Conservation (phyloP, 2,329 filamentous ascomycete species). For the Trichoderma breve region DNA sequence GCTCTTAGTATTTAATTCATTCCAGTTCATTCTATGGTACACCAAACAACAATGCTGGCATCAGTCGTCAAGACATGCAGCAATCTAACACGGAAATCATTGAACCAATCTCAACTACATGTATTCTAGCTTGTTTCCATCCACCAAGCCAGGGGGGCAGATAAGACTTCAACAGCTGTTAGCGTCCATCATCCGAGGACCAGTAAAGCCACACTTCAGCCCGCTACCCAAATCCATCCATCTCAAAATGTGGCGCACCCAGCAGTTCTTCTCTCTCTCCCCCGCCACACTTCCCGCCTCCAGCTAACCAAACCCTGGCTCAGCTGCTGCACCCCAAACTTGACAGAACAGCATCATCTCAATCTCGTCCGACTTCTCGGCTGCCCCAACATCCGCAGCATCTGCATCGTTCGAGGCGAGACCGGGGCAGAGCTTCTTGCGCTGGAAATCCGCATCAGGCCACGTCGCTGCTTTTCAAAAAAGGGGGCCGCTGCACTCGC, state of each 20-base stretch:
- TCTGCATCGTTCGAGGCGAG: slow-evolving; percentile 1
- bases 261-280: too few species aligned
- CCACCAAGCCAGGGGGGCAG: background rate
- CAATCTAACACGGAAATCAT: background rate
- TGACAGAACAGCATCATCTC: slow-evolving; percentile 1
- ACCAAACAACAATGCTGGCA: background rate
- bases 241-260: background rate
- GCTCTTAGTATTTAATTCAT: background rate
- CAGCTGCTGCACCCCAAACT: background rate
- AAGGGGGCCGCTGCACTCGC: background rate
- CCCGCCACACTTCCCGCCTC: background rate
- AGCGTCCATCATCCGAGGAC: background rate
- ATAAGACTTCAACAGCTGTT: background rate
- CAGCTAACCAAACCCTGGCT: background rate
- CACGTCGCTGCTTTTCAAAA: background rate
- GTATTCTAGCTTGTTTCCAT: background rate
- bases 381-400: slow-evolving; percentile 2
- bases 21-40: background rate
- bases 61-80: background rate
- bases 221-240: background rate
- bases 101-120: too few species aligned
- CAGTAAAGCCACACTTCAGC: background rate
- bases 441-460: background rate
- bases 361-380: slow-evolving; percentile 2
- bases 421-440: background rate